Percentiles rank a stretch among this genome's conserved stretches.
These are phyloP conservation scores for Epichloe aotearoae DNA, from an alignment of 2,329 filamentous ascomycete genomes.

Conservation along the genomic window DNA sequence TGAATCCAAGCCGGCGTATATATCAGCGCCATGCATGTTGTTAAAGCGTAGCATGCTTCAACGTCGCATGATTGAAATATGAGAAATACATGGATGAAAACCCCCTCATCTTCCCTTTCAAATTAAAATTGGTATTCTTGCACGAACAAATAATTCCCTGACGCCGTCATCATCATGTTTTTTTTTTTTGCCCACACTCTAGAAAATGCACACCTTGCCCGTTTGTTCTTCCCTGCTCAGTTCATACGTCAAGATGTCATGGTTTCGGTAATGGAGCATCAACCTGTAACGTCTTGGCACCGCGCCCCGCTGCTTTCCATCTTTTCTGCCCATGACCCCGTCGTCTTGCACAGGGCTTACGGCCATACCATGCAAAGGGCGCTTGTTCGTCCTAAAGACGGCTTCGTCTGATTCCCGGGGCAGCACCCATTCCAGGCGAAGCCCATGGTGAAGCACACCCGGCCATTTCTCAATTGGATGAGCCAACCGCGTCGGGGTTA, in stretches of 20 bases:
- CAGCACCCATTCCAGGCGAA: conserved; percentile 41
- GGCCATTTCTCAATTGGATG: conserved; percentile 9
- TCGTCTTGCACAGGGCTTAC: conserved; percentile 47
- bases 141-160: neutral
- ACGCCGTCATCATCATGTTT: neutral
- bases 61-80: neutral
- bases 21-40: neutral
- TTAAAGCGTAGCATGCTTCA: neutral
- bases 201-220: conserved; percentile 24
- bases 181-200: conserved; percentile 2
- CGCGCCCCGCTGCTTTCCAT: conserved; percentile 10
- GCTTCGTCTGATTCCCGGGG: conserved; percentile 35
- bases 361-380: conserved; percentile 53
- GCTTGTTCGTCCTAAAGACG: conserved; percentile 26
- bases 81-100: neutral
- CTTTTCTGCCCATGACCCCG: conserved; percentile 9
- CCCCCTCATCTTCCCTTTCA: neutral
- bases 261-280: conserved; percentile 59
- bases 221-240: conserved; percentile 31
- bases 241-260: conserved; percentile 58
- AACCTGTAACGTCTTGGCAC: conserved; percentile 45
- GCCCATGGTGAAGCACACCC: conserved; percentile 24
- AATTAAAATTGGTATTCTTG: neutral
- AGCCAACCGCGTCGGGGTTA: conserved; percentile 37
- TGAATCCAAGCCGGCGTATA: neutral